These are phyloP conservation scores for Fusarium udum DNA, from an alignment of 2,329 filamentous ascomycete species.

Conservation along the genomic window DNA sequence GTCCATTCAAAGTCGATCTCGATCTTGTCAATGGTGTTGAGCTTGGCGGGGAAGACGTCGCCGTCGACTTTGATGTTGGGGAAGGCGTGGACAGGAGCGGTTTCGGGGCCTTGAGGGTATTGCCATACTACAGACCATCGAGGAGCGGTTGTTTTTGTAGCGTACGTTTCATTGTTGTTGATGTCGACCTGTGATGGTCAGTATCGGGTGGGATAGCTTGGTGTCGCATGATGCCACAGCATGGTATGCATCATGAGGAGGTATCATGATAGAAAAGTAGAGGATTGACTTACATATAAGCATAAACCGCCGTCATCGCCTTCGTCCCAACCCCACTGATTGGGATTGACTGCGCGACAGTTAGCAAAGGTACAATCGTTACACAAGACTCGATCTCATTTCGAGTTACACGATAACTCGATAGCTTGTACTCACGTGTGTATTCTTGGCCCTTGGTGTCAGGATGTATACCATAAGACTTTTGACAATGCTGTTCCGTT, in stretches of 20 bases:
- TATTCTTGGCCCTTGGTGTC: slow-evolving; percentile 55
- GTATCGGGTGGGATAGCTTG: neutral
- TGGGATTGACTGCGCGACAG: slow-evolving; percentile 61
- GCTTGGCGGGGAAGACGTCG: slow-evolving; percentile 53
- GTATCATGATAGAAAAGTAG: neutral
- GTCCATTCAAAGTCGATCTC: slow-evolving; percentile 60
- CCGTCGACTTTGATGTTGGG: slow-evolving; percentile 61
- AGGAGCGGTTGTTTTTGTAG: slow-evolving; percentile 57
- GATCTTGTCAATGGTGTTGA: slow-evolving; percentile 53
- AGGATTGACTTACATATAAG: slow-evolving; percentile 58
- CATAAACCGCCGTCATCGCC: slow-evolving; percentile 55
- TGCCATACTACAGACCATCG: slow-evolving; percentile 64
- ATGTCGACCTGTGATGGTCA: slow-evolving; percentile 53
- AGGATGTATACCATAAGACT: slow-evolving; percentile 55
- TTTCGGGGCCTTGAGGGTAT: slow-evolving; percentile 54
- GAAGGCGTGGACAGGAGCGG: slow-evolving; percentile 62
- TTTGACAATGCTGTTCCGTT: slow-evolving; percentile 36
- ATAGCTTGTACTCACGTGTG: slow-evolving; percentile 52
- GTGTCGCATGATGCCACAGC: neutral
- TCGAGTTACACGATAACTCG: neutral
- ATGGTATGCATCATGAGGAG: neutral
- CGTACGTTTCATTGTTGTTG: slow-evolving; percentile 61
- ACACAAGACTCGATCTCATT: neutral
- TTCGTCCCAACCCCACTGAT: slow-evolving; percentile 61
- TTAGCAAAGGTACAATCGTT: slow-evolving; percentile 15